phyloP scores from a whole-genome alignment of 805 yeast species.

The Alloascoidea africana region DNA sequence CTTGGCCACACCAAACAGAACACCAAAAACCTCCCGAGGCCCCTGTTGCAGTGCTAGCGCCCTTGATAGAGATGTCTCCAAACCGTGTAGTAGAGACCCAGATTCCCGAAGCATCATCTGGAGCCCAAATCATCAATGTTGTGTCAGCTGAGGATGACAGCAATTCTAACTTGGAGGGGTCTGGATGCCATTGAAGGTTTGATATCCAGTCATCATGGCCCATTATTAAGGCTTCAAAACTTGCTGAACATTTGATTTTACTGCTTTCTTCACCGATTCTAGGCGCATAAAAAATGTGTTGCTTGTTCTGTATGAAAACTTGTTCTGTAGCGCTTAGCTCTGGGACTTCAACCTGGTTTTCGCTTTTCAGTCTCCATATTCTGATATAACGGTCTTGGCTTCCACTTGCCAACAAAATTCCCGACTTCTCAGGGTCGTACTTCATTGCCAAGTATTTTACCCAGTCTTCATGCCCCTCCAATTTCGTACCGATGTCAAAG shows the following conservation, averaged over 20 bases:
- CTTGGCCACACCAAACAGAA: constrained; percentile 49
- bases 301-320: neutral
- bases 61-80: constrained; percentile 90
- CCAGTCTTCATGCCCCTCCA: constrained; percentile 97
- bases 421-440: constrained; percentile 18
- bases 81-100: constrained; percentile 75
- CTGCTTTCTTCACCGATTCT: constrained; percentile 39
- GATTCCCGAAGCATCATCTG: constrained; percentile 72
- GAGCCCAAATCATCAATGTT: constrained; percentile 86
- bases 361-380: constrained; percentile 57
- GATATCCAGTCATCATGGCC: constrained; percentile 99
- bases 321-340: neutral
- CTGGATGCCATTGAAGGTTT: constrained; percentile 67
- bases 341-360: constrained; percentile 27
- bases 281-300: constrained; percentile 22
- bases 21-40: constrained; percentile 67
- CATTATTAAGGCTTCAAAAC: constrained; percentile 85
- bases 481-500: constrained; percentile 29
- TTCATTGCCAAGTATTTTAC: constrained; percentile 57
- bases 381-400: constrained; percentile 89
- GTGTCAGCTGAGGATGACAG: constrained; percentile 89
- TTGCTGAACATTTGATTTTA: constrained; percentile 33
- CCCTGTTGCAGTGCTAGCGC: constrained; percentile 97
- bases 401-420: constrained; percentile 67
- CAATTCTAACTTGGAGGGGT: constrained; percentile 31